Conservation (phyloP, 176 grass and related monocot genomes). For the Secale cereale region DNA sequence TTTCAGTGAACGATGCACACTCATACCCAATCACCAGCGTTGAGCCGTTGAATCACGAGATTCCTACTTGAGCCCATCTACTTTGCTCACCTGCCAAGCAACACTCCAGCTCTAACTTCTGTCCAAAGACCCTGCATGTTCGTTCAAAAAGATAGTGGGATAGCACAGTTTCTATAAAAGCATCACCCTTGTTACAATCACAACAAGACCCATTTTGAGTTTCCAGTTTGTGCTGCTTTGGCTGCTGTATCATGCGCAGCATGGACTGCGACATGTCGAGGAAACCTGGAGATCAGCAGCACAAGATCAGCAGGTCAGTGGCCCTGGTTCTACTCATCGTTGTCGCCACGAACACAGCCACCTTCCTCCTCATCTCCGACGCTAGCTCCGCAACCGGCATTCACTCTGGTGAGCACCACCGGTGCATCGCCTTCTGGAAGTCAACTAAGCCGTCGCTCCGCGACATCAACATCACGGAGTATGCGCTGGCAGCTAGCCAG, state of each 20-base stretch:
- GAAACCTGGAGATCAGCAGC: conserved; percentile 9
- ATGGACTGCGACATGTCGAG: conserved; percentile 43
- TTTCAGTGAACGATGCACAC: not conserved
- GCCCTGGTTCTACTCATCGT: conserved; percentile 31
- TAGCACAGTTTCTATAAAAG: not conserved
- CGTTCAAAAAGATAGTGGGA: too few relatives aligned
- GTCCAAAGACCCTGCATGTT: too few relatives aligned
- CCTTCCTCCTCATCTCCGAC: conserved; percentile 47
- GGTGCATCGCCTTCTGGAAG: conserved; percentile 25
- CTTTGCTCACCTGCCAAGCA: conserved; percentile 1
- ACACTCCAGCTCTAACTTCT: not conserved
- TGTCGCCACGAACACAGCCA: conserved; percentile 25
- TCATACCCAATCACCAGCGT: not conserved
- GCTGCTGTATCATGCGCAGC: conserved; percentile 35
- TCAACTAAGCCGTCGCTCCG: conserved; percentile 2
- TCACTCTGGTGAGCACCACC: conserved; percentile 15
- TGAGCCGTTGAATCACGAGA: not conserved
- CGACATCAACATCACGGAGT: conserved; percentile 32
- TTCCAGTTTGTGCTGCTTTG: not conserved
- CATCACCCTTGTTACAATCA: not conserved
- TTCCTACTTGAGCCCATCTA: not conserved
- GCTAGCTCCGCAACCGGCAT: not conserved
- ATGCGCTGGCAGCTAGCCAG: conserved; percentile 19
- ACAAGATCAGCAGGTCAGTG: not conserved
- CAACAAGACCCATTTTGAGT: not conserved